Evolutionary conservation across 225 moss, liverwort and hornwort genomes (phyloP).

Genomic region (Asterella californica): DNA sequence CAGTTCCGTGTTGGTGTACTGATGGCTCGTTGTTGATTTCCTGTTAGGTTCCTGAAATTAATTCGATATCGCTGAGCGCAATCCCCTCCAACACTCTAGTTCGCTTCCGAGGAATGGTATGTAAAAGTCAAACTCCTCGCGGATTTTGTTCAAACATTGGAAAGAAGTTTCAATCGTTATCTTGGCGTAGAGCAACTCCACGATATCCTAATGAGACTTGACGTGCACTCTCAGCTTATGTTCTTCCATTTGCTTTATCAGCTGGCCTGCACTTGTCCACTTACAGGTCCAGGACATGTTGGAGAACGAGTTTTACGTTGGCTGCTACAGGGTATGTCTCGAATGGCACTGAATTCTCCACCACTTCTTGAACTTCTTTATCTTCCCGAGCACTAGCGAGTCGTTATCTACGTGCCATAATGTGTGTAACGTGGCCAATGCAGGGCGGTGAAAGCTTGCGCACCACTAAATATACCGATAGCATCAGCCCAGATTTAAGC

Average conservation of each 20-base stretch:
- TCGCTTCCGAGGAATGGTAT: conserved; percentile 95
- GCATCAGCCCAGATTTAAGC: conserved; percentile 43
- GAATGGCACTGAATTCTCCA: background rate
- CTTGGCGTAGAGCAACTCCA: background rate
- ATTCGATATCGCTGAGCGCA: conserved; percentile 60
- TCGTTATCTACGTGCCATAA: background rate
- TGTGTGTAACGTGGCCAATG: background rate
- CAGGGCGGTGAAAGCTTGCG: conserved; percentile 79
- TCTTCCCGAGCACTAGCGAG: background rate
- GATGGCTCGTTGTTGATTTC: background rate
- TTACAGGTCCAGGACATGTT: conserved; percentile 95
- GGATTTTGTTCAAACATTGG: background rate
- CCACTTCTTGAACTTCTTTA: background rate
- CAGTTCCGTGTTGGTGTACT: background rate
- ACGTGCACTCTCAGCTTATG: background rate
- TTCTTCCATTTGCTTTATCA: too few relatives aligned
- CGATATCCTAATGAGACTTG: background rate
- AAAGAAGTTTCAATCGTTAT: background rate
- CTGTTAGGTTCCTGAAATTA: conserved; percentile 79
- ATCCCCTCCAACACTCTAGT: conserved; percentile 80
- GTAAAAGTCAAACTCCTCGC: background rate
- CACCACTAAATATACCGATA: conserved; percentile 79
- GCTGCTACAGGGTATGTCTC: conserved; percentile 71
- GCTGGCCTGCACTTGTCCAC: background rate
- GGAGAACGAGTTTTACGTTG: conserved; percentile 81